Evolutionary conservation across 106 monocot genomes (phyloP).

Genomic region (Dioscorea alata): DNA sequence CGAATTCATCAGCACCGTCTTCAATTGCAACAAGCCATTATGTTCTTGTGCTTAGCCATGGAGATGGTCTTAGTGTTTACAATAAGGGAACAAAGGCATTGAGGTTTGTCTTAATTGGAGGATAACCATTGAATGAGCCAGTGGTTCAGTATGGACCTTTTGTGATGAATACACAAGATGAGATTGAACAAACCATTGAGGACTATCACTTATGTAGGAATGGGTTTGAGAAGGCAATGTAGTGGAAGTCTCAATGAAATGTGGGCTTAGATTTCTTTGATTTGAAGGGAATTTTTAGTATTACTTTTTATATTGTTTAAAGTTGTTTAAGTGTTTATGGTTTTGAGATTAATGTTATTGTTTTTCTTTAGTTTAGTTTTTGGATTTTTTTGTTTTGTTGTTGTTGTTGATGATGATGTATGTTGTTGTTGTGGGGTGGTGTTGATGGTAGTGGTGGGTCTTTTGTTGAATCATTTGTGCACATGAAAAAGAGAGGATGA

Average conservation of each 20-base stretch:
- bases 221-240: slow-evolving; percentile 84
- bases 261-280: neutral
- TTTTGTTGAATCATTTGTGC: too few relatives aligned
- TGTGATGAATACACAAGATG: slow-evolving; percentile 84
- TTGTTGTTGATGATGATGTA: too few relatives aligned
- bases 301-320: too few relatives aligned
- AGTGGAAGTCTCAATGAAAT: slow-evolving; percentile 51
- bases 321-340: too few relatives aligned
- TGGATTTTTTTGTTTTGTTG: too few relatives aligned
- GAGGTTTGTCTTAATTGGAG: slow-evolving; percentile 69
- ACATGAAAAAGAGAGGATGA: too few relatives aligned
- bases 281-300: too few relatives aligned
- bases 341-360: too few relatives aligned
- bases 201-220: slow-evolving; percentile 60
- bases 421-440: too few relatives aligned
- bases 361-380: too few relatives aligned
- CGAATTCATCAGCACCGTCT: slow-evolving; percentile 5
- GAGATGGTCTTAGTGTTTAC: slow-evolving; percentile 75
- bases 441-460: too few relatives aligned
- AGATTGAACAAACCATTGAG: slow-evolving; percentile 64
- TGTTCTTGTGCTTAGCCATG: slow-evolving; percentile 46
- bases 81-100: slow-evolving; percentile 32
- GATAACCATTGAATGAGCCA: slow-evolving; percentile 71
- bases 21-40: slow-evolving; percentile 35
- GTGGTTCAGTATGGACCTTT: slow-evolving; percentile 75